Evolutionary conservation across 1,284 basidiomycete species (phyloP), one percentile per base, ranked within the genome.

Genomic region (Pulveroboletus sp.): DNA sequence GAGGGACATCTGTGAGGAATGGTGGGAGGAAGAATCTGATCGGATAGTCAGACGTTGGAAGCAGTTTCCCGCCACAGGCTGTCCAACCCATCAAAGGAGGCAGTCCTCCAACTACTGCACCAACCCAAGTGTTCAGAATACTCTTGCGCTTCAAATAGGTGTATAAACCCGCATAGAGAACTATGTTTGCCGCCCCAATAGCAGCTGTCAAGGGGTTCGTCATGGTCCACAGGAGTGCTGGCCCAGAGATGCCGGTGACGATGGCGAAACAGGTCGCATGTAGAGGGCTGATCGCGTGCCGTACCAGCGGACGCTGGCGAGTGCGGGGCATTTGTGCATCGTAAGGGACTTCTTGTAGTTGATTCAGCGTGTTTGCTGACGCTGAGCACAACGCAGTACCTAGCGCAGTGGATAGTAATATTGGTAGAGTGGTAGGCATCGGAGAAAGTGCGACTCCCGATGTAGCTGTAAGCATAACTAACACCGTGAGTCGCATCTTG

Each of bases 51-150:
- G 81, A 63, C 11, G 83, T 79, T 0, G 91, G 90, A 63, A 90
- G 76, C 21, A 98, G 73, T 11, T 83, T 79, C 16, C 91, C 93
- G 1, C 94, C 95, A 57, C 91, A 93, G 0, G 96, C 96, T 4
- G 95, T 89, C 95, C 96, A 99, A 52, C 96, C 96, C 92, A 99
- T 99, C 50, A 99, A 76, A 3, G 97, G 95, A 4, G 96, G 97
- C 13, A 98, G 79, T 1, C 81, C 95, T 36, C 96, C 96, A 2
- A 99, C 95, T 43, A 98, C 78, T 0, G 93, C 83, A 11, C 96
- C 96, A 12, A 98, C 82, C 96, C 96, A 98, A 3, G 96, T 99
- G 71, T 98, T 99, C 65, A 79, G 78, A n/a, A 92, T 81, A 61
- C 82, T 86, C 65, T 85, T 86, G n/a, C 97, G 83, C 73, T 99